A percentile compares a stretch with the other conserved stretches of the same genome.
phyloP scores from a whole-genome alignment of 768 basidiomycete genomes.

The Suillus subalutaceus region DNA sequence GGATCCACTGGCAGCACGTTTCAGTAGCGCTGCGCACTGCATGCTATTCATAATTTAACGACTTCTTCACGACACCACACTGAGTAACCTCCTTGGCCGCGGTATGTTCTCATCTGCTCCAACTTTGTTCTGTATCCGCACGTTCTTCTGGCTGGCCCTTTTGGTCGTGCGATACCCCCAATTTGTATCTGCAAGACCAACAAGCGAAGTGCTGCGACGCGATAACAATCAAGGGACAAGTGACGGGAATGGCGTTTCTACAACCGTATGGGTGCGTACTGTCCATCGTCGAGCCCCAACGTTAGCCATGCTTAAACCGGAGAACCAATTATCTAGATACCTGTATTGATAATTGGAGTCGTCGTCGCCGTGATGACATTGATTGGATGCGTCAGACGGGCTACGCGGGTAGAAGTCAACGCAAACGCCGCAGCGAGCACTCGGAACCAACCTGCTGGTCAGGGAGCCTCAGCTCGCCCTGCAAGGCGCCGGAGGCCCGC shows the following conservation, averaged over 20 bases:
- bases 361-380: constrained; percentile 25
- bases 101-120: background rate
- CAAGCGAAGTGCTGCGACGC: background rate
- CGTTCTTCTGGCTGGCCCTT: constrained; percentile 3
- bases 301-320: background rate
- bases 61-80: constrained; percentile 11
- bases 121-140: background rate
- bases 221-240: background rate
- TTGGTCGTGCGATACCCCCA: background rate
- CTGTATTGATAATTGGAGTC: constrained; percentile 28
- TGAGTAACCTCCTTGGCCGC: background rate
- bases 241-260: background rate
- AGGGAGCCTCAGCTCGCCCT: constrained; percentile 11
- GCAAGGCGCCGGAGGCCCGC: constrained; percentile 43
- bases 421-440: background rate
- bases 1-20: background rate
- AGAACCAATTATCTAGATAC: constrained; percentile 20
- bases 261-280: constrained; percentile 31
- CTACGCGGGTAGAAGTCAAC: constrained; percentile 4
- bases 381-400: constrained; percentile 26
- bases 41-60: constrained; percentile 9
- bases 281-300: background rate
- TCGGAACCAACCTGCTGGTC: constrained; percentile 16
- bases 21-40: constrained; percentile 1
- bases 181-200: constrained; percentile 13